These are phyloP conservation scores for Candida schatavii DNA, from an alignment of 805 yeast species.

Conservation along the genomic window DNA sequence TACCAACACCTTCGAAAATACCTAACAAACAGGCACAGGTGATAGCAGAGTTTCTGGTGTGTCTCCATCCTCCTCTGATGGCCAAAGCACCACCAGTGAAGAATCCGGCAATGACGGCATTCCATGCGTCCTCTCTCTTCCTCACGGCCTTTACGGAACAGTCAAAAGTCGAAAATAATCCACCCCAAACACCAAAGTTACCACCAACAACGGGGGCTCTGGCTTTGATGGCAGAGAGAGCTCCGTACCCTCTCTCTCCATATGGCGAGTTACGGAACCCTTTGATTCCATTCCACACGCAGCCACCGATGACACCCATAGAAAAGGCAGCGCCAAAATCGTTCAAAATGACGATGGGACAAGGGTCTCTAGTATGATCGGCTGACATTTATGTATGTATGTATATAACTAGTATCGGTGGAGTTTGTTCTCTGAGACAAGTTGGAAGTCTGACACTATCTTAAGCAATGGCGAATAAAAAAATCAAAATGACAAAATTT, in stretches of 20 bases:
- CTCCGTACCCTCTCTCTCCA: conserved; percentile 92
- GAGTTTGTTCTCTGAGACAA: too few species aligned
- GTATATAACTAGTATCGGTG: neutral
- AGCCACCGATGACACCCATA: conserved; percentile 99
- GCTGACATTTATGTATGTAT: conserved; percentile 59
- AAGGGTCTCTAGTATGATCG: conserved; percentile 98
- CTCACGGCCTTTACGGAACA: conserved; percentile 94
- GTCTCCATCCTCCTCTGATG: conserved; percentile 98
- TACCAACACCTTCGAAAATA: conserved; percentile 96
- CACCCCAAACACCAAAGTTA: conserved; percentile 99
- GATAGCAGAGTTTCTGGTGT: conserved; percentile 92
- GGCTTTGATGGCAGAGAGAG: conserved; percentile 85
- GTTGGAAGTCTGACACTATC: too few species aligned
- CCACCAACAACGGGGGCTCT: conserved; percentile 99
- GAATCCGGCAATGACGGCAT: conserved; percentile 96
- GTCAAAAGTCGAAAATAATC: conserved; percentile 91
- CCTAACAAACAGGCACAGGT: conserved; percentile 97
- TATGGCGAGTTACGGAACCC: conserved; percentile 98
- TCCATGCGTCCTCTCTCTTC: conserved; percentile 98
- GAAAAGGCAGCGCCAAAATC: conserved; percentile 99
- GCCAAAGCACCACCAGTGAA: conserved; percentile 98
- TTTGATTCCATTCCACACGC: conserved; percentile 98
- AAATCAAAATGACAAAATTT: conserved; percentile 4
- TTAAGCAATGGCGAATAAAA: neutral
- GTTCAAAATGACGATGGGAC: conserved; percentile 92